Evolutionary conservation across 2,329 filamentous ascomycete genomes (phyloP), one percentile per base, ranked within the genome.

Genomic region (Aspergillus pseudoterreus): DNA sequence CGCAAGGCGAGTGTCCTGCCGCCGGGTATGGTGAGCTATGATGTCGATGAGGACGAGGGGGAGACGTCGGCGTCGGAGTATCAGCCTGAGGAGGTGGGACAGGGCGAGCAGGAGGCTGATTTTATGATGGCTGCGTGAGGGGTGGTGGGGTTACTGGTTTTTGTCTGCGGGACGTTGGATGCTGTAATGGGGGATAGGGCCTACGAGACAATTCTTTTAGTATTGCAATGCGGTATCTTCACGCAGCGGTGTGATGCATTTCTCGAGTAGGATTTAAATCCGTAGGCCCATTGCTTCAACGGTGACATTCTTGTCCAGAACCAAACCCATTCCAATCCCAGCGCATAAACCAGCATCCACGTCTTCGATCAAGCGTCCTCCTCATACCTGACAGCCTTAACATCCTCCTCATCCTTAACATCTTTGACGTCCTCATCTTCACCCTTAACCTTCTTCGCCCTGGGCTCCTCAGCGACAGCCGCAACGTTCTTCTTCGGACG

Each of bases 41-140:
- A 49, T 22, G 51, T 32, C 10, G 54, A 58, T n/a, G 56, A 57
- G 6, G 51, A 50, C 3, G 43, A 54, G 14, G 11, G 42, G 17
- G 59, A 63, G 15, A 63, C 54, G 24, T 63, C 58, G 24, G 49
- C 51, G 4, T 58, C 56, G 1, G 59, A 63, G 51, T 63, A 57
- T 43, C 14, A 47, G 9, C 62, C 61, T 33, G 59, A 63, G 4
- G 43, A 45, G 4, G 12, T 27, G 12, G n/a, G 21, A 24, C 27
- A 22, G 27, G 32, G 19, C 15, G 12, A 41, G 11, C 30, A 33
- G 9, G 47, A 54, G 30, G 21, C 47, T 12, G 52, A 54, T 1
- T 50, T 50, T 4, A 45, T 39, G 45, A 49, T 49, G n/a, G 56
- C 48, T 24, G 15, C 11, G 1, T 27, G n/a, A 27, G 10, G 6